Evolutionary conservation across 345 rosid species (phyloP).

Genomic region (Dovyalis caffra): DNA sequence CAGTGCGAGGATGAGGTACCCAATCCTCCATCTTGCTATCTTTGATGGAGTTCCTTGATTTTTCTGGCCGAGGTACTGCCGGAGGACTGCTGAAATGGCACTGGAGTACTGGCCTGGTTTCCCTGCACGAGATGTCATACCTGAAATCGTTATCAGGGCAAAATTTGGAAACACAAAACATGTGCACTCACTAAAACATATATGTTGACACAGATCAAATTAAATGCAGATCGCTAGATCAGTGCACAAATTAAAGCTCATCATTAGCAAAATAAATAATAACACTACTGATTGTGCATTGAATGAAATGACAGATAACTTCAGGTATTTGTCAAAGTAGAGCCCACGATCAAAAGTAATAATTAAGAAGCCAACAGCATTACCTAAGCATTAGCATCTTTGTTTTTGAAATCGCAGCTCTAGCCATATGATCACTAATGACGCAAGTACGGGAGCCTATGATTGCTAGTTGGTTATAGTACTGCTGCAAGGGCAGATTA

Average conservation of each 20-base stretch:
- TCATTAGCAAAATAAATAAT: background rate
- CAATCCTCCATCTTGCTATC: slow-evolving; percentile 21
- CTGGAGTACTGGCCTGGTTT: background rate
- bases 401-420: slow-evolving; percentile 9
- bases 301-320: background rate
- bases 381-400: slow-evolving; percentile 14
- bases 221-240: background rate
- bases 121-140: slow-evolving; percentile 12
- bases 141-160: background rate
- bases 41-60: background rate
- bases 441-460: background rate
- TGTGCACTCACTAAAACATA: background rate
- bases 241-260: background rate
- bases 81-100: background rate
- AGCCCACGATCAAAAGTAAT: background rate
- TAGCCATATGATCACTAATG: slow-evolving; percentile 9
- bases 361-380: background rate
- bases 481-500: background rate
- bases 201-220: background rate
- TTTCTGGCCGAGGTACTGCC: background rate
- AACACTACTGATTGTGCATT: background rate
- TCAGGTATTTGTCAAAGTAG: background rate
- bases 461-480: background rate
- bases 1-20: slow-evolving; percentile 70
- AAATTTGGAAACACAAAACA: background rate